phyloP scores from a whole-genome alignment of 495 filamentous ascomycete species.

The Daldinia caldariorum region DNA sequence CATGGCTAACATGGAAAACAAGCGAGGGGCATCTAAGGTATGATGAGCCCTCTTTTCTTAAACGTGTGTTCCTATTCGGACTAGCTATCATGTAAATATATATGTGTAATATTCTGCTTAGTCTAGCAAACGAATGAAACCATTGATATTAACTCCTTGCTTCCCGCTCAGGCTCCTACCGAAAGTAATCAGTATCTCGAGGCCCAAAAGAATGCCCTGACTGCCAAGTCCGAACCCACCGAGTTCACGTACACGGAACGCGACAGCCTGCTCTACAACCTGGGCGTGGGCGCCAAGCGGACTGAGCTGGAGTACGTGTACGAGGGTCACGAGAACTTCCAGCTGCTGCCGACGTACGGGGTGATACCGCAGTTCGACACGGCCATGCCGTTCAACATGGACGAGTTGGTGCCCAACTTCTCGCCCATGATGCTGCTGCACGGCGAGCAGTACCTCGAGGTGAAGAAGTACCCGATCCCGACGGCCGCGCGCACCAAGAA shows the following conservation, averaged over 20 bases:
- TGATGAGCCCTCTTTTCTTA: conserved; percentile 50
- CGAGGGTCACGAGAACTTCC: conserved; percentile 90
- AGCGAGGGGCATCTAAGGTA: conserved; percentile 60
- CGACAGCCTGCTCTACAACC: conserved; percentile 94
- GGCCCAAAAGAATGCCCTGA: conserved; percentile 82
- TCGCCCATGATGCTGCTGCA: conserved; percentile 99
- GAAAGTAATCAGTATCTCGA: conserved; percentile 63
- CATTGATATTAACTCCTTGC: conserved; percentile 45
- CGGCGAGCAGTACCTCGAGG: conserved; percentile 98
- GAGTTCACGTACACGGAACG: conserved; percentile 83
- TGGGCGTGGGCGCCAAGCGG: conserved; percentile 93
- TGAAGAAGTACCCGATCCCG: conserved; percentile 93
- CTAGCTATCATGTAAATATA: conserved; percentile 34
- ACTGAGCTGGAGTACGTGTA: conserved; percentile 87
- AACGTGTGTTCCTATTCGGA: conserved; percentile 24
- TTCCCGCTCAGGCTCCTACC: conserved; percentile 48
- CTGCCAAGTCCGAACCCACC: conserved; percentile 74
- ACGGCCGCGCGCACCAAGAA: conserved; percentile 83
- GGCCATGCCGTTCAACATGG: conserved; percentile 78
- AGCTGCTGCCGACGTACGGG: conserved; percentile 91
- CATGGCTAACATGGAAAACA: conserved; percentile 91
- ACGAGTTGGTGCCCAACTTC: conserved; percentile 92
- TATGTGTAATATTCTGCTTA: conserved; percentile 33
- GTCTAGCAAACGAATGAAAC: conserved; percentile 45
- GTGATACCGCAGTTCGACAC: conserved; percentile 94